These are phyloP conservation scores for Wickerhamiella shivajii DNA, from an alignment of 805 yeast species.

Conservation along the genomic window DNA sequence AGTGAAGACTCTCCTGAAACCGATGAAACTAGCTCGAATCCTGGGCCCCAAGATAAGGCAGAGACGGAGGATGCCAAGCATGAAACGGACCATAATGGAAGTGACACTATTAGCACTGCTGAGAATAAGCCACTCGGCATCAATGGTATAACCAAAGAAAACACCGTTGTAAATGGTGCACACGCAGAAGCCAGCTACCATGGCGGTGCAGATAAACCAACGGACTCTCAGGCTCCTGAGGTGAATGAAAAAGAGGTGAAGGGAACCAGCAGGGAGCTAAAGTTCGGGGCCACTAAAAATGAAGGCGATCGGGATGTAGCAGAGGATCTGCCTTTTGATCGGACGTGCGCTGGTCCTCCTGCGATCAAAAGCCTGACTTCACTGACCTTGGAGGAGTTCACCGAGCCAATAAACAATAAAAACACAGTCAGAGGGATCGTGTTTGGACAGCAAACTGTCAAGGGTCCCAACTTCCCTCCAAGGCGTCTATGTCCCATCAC, in stretches of 20 bases:
- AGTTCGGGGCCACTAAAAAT: not conserved
- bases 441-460: constrained; percentile 33
- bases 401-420: constrained; percentile 15
- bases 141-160: too few species aligned
- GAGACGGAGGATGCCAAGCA: too few species aligned
- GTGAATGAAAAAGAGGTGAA: too few species aligned
- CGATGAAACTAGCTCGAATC: too few species aligned
- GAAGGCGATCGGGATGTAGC: constrained; percentile 5
- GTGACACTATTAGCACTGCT: not conserved
- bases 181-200: too few species aligned
- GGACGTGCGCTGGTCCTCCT: constrained; percentile 62
- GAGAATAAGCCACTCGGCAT: not conserved
- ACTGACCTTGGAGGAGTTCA: constrained; percentile 39
- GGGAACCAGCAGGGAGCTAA: not conserved
- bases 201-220: too few species aligned
- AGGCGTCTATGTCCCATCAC: constrained; percentile 56
- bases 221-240: too few species aligned
- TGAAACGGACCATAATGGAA: not conserved
- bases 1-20: too few species aligned
- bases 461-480: constrained; percentile 24
- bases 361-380: constrained; percentile 36
- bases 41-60: too few species aligned
- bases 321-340: constrained; percentile 27
- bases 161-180: too few species aligned
- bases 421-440: constrained; percentile 26